phyloP scores from a whole-genome alignment of 768 basidiomycete species.

The Mycena metata region DNA sequence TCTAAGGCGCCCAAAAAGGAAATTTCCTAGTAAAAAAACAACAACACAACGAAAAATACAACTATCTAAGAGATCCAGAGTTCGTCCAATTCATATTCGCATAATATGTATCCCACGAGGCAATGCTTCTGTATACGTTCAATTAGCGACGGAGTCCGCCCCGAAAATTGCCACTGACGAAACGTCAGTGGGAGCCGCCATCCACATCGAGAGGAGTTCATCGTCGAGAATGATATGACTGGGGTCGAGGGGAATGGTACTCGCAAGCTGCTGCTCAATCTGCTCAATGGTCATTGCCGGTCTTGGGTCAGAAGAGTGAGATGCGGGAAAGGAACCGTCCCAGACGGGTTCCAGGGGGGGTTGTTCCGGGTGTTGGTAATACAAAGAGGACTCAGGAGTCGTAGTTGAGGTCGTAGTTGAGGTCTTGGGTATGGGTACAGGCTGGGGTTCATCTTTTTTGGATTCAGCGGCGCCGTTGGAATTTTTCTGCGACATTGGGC shows the following conservation, averaged over 20 bases:
- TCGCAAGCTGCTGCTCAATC: slow-evolving; percentile 20
- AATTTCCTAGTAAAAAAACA: too few relatives aligned
- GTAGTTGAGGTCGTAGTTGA: background rate
- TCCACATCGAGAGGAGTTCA: slow-evolving; percentile 31
- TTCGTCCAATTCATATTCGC: too few relatives aligned
- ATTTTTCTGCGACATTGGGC: background rate
- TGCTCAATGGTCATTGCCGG: slow-evolving; percentile 12
- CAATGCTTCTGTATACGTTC: too few relatives aligned
- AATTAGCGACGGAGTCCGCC: too few relatives aligned
- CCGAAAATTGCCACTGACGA: background rate
- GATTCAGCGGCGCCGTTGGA: background rate
- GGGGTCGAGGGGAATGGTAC: background rate
- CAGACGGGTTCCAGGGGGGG: background rate
- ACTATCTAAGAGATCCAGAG: too few relatives aligned
- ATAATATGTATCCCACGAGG: too few relatives aligned
- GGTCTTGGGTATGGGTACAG: too few relatives aligned
- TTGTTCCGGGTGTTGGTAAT: background rate
- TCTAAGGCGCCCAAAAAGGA: too few relatives aligned
- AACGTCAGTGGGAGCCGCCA: slow-evolving; percentile 12
- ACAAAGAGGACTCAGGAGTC: background rate
- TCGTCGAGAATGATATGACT: slow-evolving; percentile 26
- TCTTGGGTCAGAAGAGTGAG: background rate
- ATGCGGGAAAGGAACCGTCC: background rate
- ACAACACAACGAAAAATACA: too few relatives aligned
- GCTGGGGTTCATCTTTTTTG: background rate